These are phyloP conservation scores for Alectoria sarmentosa DNA, from an alignment of 495 filamentous ascomycete species.

Conservation along the genomic window DNA sequence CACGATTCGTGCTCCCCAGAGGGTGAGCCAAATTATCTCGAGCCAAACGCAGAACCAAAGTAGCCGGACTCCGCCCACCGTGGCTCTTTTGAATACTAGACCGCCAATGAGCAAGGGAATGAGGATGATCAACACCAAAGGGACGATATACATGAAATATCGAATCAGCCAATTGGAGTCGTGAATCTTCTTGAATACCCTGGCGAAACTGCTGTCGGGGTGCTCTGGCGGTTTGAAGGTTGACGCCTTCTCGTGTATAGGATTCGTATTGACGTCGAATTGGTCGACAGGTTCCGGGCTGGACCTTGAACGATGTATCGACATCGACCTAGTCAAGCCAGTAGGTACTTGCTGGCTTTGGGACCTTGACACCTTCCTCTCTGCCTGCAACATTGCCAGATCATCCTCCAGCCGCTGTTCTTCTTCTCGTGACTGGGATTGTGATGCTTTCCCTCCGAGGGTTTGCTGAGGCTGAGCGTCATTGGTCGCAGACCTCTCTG, in stretches of 20 bases:
- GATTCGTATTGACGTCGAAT: slow-evolving; percentile 71
- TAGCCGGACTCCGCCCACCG: slow-evolving; percentile 67
- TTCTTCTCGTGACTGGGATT: slow-evolving; percentile 55
- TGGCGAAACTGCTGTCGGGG: slow-evolving; percentile 52
- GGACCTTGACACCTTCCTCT: slow-evolving; percentile 59
- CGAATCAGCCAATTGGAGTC: slow-evolving; percentile 71
- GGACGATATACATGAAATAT: slow-evolving; percentile 82
- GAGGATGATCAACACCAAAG: slow-evolving; percentile 63
- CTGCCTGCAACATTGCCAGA: slow-evolving; percentile 72
- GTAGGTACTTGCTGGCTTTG: slow-evolving; percentile 37
- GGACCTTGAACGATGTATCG: slow-evolving; percentile 39
- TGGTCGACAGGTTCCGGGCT: slow-evolving; percentile 65
- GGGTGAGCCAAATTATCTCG: slow-evolving; percentile 83
- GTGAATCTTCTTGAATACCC: slow-evolving; percentile 60
- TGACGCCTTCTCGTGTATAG: slow-evolving; percentile 62
- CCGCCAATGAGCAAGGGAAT: slow-evolving; percentile 76
- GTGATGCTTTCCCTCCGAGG: slow-evolving; percentile 34
- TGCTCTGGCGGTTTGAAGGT: slow-evolving; percentile 63
- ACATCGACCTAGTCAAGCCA: slow-evolving; percentile 32
- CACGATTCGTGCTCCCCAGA: slow-evolving; percentile 78
- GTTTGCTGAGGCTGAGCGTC: slow-evolving; percentile 25
- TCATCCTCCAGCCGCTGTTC: slow-evolving; percentile 75
- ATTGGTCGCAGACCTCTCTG: slow-evolving; percentile 34
- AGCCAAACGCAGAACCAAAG: slow-evolving; percentile 95
- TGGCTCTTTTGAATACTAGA: slow-evolving; percentile 55